Base-by-base conservation (phyloP, 192 early-diverging fungal species). In the Coemansia nantahalensis region DNA sequence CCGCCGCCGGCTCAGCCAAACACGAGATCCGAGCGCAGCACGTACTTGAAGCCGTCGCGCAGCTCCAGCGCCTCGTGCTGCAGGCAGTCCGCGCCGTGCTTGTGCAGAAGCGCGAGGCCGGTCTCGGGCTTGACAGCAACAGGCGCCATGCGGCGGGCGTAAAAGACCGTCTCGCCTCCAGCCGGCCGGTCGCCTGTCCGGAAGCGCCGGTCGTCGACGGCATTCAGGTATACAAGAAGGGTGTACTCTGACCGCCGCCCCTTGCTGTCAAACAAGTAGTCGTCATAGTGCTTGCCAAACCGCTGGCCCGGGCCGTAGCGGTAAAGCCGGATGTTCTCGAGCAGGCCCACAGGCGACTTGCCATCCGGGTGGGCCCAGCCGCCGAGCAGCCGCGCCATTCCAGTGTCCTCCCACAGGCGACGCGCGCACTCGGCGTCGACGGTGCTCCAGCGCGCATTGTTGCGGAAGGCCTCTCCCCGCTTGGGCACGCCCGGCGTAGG, bases 201-300 rank as follows among this genome's bases (percentile, higher is more conserved):
- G 38, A 59, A 63, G 8, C 65, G 56, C 43, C 32, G 16, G 21
- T 80, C 82, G 28, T 57, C 60, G 13, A 76, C 55, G 9, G 65
- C 38, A 40, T 84, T 84, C 26, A 84, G 52, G 36, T 84, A 84
- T 3, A 84, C 66, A 31, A 84, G 54, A 39, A 84, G 54, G 0
- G 82, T 84, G 51, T 80, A 84, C 39, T 84, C 82, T 2, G 78
- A 74, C 0, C 70, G 59, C 5, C 80, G 78, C 8, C 79, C 77
- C 15, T 45, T 64, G 26, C 21, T 43, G 37, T 82, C 80, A 37
- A 60, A 61, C 15, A 82, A 78, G 14, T 75, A 72, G 47, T 84
- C 82, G 48, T 84, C 82, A 17, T 84, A 84, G 54, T 84, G 82
- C 23, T 75, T 74, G 18, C 78, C 82, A 34, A 84, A 84, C 8